Evolutionary conservation across 192 early-diverging fungal species (phyloP).

Genomic region (Coemansia sp.): DNA sequence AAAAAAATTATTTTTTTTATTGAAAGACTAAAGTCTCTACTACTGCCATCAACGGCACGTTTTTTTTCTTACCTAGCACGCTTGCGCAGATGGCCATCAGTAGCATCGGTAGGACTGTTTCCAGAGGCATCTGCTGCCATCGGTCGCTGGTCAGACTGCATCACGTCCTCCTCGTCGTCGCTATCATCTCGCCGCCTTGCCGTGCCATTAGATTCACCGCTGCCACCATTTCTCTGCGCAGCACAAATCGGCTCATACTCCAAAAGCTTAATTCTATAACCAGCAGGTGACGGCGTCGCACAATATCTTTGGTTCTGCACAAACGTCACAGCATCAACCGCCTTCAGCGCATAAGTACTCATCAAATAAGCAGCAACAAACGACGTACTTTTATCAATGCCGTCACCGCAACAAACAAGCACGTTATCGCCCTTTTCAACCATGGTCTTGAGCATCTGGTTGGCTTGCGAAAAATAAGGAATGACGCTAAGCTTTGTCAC

Average conservation of each 20-base stretch:
- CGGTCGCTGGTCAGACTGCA: not conserved
- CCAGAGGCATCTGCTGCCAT: not conserved
- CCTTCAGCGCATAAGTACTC: slow-evolving; percentile 67
- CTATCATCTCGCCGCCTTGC: slow-evolving; percentile 4
- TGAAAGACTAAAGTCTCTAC: too few relatives aligned
- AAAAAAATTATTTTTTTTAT: too few relatives aligned
- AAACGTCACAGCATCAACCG: slow-evolving; percentile 71
- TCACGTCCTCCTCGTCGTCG: slow-evolving; percentile 23
- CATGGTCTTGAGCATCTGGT: slow-evolving; percentile 59
- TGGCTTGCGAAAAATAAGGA: slow-evolving; percentile 68
- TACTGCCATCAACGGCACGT: not conserved
- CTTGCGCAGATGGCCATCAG: not conserved
- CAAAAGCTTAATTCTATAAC: slow-evolving; percentile 43
- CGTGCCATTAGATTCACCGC: not conserved
- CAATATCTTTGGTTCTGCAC: slow-evolving; percentile 88
- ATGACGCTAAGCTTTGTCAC: slow-evolving; percentile 79
- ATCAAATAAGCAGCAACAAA: slow-evolving; percentile 92
- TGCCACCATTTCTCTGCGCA: slow-evolving; percentile 15
- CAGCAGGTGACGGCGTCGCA: slow-evolving; percentile 44
- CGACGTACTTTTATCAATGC: slow-evolving; percentile 79
- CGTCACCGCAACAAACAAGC: slow-evolving; percentile 73
- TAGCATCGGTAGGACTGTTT: not conserved
- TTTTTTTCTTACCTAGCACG: not conserved
- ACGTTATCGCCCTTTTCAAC: slow-evolving; percentile 53
- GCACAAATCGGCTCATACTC: slow-evolving; percentile 52